Evolutionary conservation across 2,329 filamentous ascomycete genomes (phyloP).

Genomic region (Didymella arachidicola): DNA sequence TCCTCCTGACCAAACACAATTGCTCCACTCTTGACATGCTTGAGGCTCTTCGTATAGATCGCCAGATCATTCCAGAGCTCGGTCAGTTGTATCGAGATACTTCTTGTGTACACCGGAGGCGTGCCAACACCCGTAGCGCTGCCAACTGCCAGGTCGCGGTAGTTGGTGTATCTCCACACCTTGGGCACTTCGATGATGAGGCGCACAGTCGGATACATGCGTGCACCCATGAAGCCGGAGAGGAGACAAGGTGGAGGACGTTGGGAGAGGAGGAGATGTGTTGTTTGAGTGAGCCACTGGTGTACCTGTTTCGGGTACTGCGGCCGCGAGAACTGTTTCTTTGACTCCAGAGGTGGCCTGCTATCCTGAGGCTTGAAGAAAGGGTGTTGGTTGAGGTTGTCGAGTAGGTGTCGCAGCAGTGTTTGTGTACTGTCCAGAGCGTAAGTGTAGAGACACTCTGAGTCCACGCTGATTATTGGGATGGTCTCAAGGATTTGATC

Average conservation of each 20-base stretch:
- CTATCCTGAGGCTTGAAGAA: background rate
- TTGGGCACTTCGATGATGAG: slow-evolving; percentile 9
- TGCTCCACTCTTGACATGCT: slow-evolving; percentile 7
- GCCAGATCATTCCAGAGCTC: background rate
- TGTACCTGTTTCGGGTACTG: background rate
- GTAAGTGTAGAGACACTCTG: slow-evolving; percentile 6
- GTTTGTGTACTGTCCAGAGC: background rate
- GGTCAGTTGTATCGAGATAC: slow-evolving; percentile 9
- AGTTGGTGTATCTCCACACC: background rate
- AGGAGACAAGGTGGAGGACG: slow-evolving; percentile 1
- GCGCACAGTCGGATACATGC: slow-evolving; percentile 5
- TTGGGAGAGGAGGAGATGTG: slow-evolving; percentile 13
- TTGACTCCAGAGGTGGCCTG: background rate
- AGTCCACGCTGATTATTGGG: slow-evolving; percentile 4
- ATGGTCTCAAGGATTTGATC: background rate
- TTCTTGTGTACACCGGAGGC: slow-evolving; percentile 5
- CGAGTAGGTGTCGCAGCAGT: slow-evolving; percentile 1
- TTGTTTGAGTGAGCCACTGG: slow-evolving; percentile 11
- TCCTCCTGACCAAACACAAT: slow-evolving; percentile 20
- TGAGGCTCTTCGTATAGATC: background rate
- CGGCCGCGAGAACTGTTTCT: background rate
- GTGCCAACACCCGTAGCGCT: background rate
- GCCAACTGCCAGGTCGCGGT: background rate
- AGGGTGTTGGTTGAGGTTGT: background rate
- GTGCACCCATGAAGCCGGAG: slow-evolving; percentile 13